A percentile compares a stretch with the other conserved stretches of the same genome.
Conservation (phyloP, 1,284 basidiomycete genomes). For the Ustilago bromivora region DNA sequence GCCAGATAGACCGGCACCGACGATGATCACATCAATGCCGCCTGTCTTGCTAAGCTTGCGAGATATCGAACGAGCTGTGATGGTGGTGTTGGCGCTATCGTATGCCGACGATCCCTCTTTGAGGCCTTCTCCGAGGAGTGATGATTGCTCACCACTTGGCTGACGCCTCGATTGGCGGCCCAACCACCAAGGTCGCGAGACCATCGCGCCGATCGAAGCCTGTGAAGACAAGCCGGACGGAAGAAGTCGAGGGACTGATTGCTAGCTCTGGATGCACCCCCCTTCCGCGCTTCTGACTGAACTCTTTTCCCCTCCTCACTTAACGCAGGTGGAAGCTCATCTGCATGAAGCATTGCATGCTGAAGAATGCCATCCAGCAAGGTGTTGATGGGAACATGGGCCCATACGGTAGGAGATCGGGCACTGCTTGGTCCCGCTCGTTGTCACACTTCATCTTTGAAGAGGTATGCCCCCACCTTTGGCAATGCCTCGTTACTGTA, state of each 20-base stretch:
- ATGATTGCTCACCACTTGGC: slow-evolving; percentile 1
- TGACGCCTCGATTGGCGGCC: slow-evolving; percentile 11
- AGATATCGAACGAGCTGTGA: not conserved
- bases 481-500: too few relatives aligned
- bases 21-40: slow-evolving; percentile 69
- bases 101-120: slow-evolving; percentile 4
- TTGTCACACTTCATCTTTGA: too few relatives aligned
- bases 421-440: too few relatives aligned
- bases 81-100: slow-evolving; percentile 17
- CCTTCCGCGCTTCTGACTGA: too few relatives aligned
- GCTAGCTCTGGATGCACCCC: not conserved
- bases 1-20: slow-evolving; percentile 72
- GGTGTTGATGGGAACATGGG: too few relatives aligned
- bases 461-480: too few relatives aligned
- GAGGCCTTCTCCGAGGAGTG: not conserved
- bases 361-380: too few relatives aligned
- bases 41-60: slow-evolving; percentile 21
- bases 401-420: too few relatives aligned
- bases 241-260: not conserved
- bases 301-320: too few relatives aligned
- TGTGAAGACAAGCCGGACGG: slow-evolving; percentile 2
- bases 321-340: too few relatives aligned
- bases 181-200: slow-evolving; percentile 28
- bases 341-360: too few relatives aligned
- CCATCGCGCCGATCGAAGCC: slow-evolving; percentile 15